Conservation (phyloP, 2,329 filamentous ascomycete genomes). For the Didymella arachidicola region DNA sequence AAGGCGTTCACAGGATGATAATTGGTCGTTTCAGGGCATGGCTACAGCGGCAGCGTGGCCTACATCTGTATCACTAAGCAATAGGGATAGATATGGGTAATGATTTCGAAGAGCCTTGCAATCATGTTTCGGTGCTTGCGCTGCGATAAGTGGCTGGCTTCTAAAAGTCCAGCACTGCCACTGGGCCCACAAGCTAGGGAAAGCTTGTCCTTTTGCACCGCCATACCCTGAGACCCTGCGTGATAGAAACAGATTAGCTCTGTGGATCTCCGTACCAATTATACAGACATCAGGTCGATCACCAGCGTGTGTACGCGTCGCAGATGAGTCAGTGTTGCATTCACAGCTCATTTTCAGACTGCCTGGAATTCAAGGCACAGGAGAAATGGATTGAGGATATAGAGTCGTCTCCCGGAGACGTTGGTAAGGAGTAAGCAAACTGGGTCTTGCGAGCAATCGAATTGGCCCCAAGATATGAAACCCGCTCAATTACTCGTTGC, state of each 20-base stretch:
- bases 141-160: conserved; percentile 13
- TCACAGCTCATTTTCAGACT: not conserved
- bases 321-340: not conserved
- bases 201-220: conserved; percentile 30
- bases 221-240: conserved; percentile 28
- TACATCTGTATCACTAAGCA: conserved; percentile 5
- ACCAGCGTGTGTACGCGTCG: conserved; percentile 3
- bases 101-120: not conserved
- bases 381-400: conserved; percentile 48
- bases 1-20: conserved; percentile 5
- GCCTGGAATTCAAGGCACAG: conserved; percentile 25
- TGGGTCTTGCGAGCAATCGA: conserved; percentile 32
- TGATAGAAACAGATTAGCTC: conserved; percentile 12
- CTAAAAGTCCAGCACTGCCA: conserved; percentile 15
- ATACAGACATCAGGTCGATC: conserved; percentile 8
- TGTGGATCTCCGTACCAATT: conserved; percentile 16
- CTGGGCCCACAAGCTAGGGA: conserved; percentile 23
- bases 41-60: not conserved
- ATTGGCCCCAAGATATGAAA: conserved; percentile 31
- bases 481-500: conserved; percentile 40
- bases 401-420: conserved; percentile 38
- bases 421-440: conserved; percentile 31
- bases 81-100: not conserved
- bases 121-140: not conserved
- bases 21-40: not conserved